A percentile compares a stretch with the other conserved stretches of the same genome.
Conservation (phyloP, 129 eudicot species). For the Heracleum sosnowskyi region DNA sequence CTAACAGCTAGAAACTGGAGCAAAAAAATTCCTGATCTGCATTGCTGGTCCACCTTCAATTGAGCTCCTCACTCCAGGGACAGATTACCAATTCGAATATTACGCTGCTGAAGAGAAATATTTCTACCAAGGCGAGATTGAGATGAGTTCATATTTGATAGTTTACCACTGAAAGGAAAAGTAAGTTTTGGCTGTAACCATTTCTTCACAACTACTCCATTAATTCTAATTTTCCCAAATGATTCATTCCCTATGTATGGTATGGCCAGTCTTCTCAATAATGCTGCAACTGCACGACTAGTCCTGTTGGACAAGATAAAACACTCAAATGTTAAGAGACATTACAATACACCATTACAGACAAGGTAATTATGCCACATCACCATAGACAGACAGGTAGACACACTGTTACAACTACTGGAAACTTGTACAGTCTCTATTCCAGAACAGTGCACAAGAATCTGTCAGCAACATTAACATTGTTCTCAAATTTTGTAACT, state of each 20-base stretch:
- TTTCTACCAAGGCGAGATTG: conserved; percentile 46
- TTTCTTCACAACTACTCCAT: conserved; percentile 59
- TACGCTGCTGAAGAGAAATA: conserved; percentile 63
- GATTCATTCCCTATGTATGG: conserved; percentile 83
- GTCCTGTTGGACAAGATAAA: conserved; percentile 42
- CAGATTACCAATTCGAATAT: conserved; percentile 62
- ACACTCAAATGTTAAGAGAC: not conserved
- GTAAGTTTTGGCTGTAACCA: conserved; percentile 87
- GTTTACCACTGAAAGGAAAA: conserved; percentile 39
- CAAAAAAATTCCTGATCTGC: not conserved
- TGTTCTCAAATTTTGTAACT: not conserved
- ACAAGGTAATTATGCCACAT: conserved; percentile 1
- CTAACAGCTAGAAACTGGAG: not conserved
- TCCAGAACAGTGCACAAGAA: not conserved
- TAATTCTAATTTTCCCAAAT: conserved; percentile 66
- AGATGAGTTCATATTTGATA: conserved; percentile 36
- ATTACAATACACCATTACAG: not conserved
- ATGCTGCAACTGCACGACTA: conserved; percentile 64
- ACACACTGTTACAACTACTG: not conserved
- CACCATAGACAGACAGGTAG: not conserved
- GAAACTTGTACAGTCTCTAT: not conserved
- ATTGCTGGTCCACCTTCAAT: not conserved
- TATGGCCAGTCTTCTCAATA: conserved; percentile 74
- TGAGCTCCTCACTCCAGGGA: conserved; percentile 38
- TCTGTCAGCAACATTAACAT: not conserved